Base-by-base conservation (phyloP, 1,139 yeast genomes). In the Blastobotrys proliferans region DNA sequence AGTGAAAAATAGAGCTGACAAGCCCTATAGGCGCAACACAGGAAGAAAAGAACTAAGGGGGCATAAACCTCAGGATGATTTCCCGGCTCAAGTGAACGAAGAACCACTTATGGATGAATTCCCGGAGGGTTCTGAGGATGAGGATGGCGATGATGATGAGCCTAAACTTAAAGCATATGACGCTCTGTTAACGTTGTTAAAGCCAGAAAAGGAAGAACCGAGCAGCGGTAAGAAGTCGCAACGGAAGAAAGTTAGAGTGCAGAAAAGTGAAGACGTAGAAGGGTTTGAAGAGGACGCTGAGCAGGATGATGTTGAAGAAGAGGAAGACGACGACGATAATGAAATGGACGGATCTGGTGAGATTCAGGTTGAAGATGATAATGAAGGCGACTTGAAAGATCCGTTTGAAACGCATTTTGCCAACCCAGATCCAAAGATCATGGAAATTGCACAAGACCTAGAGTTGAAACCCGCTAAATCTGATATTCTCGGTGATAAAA, bases 331-430 rank as follows among this genome's bases (percentile, higher is more conserved):
- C 8, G 61, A 54, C 5, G 57, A 51, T 2, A 58, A 53, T 3
- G 64, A 56, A 3, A 55, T 48, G 13, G 61, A 50, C 9, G 26
- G 13, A 2, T 11, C 6, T 6, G 62, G 54, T 3, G 68, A 61
- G 19, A 65, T 64, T 4, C 64, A 59, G n/a, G 62, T 53, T 1
- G 67, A 61, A 2, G 70, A 69, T 26, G 71, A 61, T n/a, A 64
- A 63, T 6, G 69, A 66, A 36, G 69, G 63, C 2, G 71, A 64
- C 16, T 58, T 55, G 6, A 65, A 62, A 14, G 77, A 72, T 36
- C 86, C 95, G 0, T 88, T 83, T 55, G 87, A 84, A 50, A 58
- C 66, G 20, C 97, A 90, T 60, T 90, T 83, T 61, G 83, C 81
- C 41, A 64, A 68, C 22, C 70, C 75, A 0, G 77, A 80, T 16